A percentile compares a stretch with the other conserved stretches of the same genome.
phyloP scores from a whole-genome alignment of 345 rosid genomes.

The Pistacia integerrima region DNA sequence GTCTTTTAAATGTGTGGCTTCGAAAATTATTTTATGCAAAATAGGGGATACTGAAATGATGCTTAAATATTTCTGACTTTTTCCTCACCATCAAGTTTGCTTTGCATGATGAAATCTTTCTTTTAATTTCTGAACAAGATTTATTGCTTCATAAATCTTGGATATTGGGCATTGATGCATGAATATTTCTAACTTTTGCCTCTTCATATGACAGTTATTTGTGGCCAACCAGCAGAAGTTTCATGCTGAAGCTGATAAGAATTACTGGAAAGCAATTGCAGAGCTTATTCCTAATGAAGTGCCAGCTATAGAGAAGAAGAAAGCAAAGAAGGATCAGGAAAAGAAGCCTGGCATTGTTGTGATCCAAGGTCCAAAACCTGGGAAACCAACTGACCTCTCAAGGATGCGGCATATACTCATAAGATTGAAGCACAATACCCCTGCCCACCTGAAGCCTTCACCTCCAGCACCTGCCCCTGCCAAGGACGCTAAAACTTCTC shows the following conservation, averaged over 20 bases:
- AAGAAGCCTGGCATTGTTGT: conserved; percentile 55
- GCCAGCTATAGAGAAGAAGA: conserved; percentile 57
- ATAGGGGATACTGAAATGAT: background rate
- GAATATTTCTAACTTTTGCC: background rate
- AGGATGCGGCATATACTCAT: conserved; percentile 75
- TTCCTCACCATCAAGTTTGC: background rate
- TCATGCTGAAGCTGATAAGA: conserved; percentile 62
- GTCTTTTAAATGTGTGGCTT: background rate
- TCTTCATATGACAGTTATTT: conserved; percentile 40
- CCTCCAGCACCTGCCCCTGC: conserved; percentile 36
- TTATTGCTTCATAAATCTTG: background rate
- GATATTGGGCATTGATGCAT: background rate
- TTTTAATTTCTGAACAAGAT: background rate
- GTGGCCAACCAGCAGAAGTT: conserved; percentile 59
- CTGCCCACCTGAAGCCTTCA: conserved; percentile 62
- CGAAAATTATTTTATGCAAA: background rate
- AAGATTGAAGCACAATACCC: conserved; percentile 70
- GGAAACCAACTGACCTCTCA: conserved; percentile 74
- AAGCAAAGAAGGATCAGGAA: conserved; percentile 74
- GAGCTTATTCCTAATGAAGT: conserved; percentile 85
- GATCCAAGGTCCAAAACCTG: conserved; percentile 78
- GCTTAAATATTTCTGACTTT: no score
- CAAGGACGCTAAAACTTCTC: conserved; percentile 33
- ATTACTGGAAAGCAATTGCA: conserved; percentile 81
- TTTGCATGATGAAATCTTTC: background rate